These are phyloP conservation scores for Paxillus ammoniavirescens DNA, from an alignment of 768 basidiomycete genomes.

Conservation along the genomic window DNA sequence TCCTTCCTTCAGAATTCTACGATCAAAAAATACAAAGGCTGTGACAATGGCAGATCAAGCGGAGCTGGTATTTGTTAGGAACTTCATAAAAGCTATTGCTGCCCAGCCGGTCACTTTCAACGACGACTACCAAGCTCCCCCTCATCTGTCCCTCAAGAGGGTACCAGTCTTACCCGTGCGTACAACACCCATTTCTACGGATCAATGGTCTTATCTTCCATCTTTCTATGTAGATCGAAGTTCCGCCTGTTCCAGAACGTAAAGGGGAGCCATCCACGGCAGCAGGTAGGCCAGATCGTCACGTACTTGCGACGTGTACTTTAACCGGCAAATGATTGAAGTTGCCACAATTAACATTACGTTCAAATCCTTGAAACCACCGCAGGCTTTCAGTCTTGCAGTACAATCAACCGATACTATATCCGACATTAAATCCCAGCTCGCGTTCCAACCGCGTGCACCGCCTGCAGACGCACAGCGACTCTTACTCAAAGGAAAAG, in stretches of 20 bases:
- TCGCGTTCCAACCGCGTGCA: conserved; percentile 63
- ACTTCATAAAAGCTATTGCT: conserved; percentile 61
- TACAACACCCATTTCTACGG: conserved; percentile 1
- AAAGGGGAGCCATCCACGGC: conserved; percentile 34
- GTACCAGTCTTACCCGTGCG: conserved; percentile 70
- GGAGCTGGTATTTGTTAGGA: conserved; percentile 62
- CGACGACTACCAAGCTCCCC: conserved; percentile 77
- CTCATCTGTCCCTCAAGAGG: conserved; percentile 60
- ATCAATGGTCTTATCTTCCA: conserved; percentile 5
- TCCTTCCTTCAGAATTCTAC: conserved; percentile 1
- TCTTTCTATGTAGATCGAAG: conserved; percentile 44
- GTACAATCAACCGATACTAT: conserved; percentile 84
- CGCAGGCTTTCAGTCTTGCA: conserved; percentile 68
- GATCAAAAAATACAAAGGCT: conserved; percentile 1
- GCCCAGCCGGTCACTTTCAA: conserved; percentile 65
- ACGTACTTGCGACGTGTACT: conserved; percentile 1
- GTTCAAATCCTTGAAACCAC: conserved; percentile 91
- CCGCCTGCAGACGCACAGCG: conserved; percentile 82
- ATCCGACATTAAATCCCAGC: conserved; percentile 70
- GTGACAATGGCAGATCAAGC: conserved; percentile 51
- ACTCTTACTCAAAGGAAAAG: conserved; percentile 92
- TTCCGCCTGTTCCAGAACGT: conserved; percentile 60
- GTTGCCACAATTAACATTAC: conserved; percentile 53
- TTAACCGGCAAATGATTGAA: conserved; percentile 14
- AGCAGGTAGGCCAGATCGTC: conserved; percentile 25